Evolutionary conservation across 441 rosid species (phyloP).

Genomic region (Geranium incanum): DNA sequence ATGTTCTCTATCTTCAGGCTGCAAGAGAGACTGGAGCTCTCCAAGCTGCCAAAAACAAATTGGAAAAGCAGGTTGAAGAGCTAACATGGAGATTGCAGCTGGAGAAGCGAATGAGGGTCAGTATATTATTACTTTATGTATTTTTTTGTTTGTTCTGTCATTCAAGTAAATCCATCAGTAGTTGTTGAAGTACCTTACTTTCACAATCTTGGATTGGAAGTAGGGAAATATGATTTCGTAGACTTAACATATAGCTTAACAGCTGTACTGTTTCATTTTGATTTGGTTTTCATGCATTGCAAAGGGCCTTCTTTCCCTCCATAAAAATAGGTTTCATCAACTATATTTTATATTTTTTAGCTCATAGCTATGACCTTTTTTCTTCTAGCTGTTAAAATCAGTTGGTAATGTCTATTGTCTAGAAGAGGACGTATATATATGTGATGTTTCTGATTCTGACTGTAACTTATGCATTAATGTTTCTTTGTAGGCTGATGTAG

Average conservation of each 20-base stretch:
- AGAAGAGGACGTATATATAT: background rate
- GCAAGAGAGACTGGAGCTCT: slow-evolving; percentile 94
- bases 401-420: too few relatives aligned
- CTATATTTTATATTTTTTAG: too few relatives aligned
- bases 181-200: background rate
- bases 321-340: too few relatives aligned
- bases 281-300: too few relatives aligned
- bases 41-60: slow-evolving; percentile 78
- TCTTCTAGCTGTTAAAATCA: too few relatives aligned
- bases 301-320: too few relatives aligned
- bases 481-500: slow-evolving; percentile 68
- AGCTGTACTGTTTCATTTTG: background rate
- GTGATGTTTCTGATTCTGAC: background rate
- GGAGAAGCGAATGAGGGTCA: slow-evolving; percentile 78
- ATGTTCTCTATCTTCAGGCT: slow-evolving; percentile 36
- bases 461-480: slow-evolving; percentile 16
- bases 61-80: slow-evolving; percentile 92
- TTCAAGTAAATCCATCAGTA: slow-evolving; percentile 1
- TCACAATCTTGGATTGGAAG: background rate
- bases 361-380: too few relatives aligned
- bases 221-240: background rate
- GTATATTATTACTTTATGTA: background rate
- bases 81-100: slow-evolving; percentile 63
- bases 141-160: background rate
- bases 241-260: background rate